Evolutionary conservation across 495 filamentous ascomycete species (phyloP).

Genomic region (Hypomontagnella monticulosa): DNA sequence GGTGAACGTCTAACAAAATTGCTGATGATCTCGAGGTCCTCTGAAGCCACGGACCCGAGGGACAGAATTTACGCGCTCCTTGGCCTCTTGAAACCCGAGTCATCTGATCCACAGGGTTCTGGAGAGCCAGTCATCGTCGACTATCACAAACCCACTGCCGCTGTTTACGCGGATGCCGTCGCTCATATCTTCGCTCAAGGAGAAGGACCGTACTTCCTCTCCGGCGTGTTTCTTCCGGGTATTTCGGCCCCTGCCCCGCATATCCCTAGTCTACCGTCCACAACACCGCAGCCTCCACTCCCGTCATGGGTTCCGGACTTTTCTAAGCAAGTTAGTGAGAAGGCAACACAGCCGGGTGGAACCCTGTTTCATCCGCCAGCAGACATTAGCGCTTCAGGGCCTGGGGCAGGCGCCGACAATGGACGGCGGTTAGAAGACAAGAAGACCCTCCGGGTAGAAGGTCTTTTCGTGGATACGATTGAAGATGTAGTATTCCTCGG

Average conservation of each 20-base stretch:
- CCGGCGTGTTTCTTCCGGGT: constrained; percentile 12
- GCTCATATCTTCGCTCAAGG: constrained; percentile 20
- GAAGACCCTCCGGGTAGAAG: constrained; percentile 18
- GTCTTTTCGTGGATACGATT: constrained; percentile 22
- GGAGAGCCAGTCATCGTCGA: constrained; percentile 1
- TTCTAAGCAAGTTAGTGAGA: constrained; percentile 2
- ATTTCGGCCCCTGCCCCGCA: constrained; percentile 13
- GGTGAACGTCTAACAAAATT: constrained; percentile 16
- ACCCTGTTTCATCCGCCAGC: constrained; percentile 14
- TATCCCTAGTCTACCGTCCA: constrained; percentile 1
- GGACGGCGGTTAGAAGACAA: constrained; percentile 12
- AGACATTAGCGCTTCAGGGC: constrained; percentile 8
- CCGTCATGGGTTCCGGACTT: constrained; percentile 22
- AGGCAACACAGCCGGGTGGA: constrained; percentile 9
- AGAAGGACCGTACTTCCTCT: constrained; percentile 23
- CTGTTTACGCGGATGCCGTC: constrained; percentile 20
- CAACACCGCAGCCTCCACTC: constrained; percentile 5
- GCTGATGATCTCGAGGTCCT: constrained; percentile 20
- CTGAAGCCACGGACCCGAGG: constrained; percentile 20
- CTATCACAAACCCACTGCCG: constrained; percentile 17
- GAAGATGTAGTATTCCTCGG: constrained; percentile 19
- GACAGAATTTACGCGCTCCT: constrained; percentile 19
- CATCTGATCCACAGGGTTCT: background rate
- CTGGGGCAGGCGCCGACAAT: constrained; percentile 13
- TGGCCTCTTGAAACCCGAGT: constrained; percentile 10